Conservation (phyloP, 495 filamentous ascomycete species). For the Bacidia gigantensis region DNA sequence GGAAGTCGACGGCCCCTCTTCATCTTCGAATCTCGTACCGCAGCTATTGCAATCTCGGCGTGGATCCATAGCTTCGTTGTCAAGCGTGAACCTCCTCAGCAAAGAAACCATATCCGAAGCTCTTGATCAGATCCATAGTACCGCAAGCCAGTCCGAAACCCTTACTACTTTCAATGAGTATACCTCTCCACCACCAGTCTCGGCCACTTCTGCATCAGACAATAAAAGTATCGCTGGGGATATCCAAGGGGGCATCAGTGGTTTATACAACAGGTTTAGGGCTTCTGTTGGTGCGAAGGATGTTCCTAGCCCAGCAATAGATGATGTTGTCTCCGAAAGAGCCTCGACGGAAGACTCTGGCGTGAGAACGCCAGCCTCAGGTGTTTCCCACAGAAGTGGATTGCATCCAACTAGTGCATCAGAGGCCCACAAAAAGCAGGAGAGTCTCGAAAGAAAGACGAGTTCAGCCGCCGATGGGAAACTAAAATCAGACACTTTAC, state of each 20-base stretch:
- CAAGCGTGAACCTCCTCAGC: constrained; percentile 44
- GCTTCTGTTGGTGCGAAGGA: constrained; percentile 62
- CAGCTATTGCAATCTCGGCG: constrained; percentile 38
- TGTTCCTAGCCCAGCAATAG: constrained; percentile 28
- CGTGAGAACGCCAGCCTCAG: constrained; percentile 29
- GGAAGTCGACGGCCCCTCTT: constrained; percentile 28
- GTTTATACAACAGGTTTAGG: constrained; percentile 68
- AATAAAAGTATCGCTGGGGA: constrained; percentile 56
- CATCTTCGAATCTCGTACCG: constrained; percentile 31
- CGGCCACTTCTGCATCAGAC: constrained; percentile 39
- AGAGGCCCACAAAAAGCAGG: constrained; percentile 9
- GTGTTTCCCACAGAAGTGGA: constrained; percentile 5
- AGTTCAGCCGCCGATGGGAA: not conserved
- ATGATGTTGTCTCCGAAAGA: constrained; percentile 24
- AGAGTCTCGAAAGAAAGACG: not conserved
- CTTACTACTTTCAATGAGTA: constrained; percentile 87
- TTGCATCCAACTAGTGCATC: constrained; percentile 12
- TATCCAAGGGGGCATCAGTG: constrained; percentile 69
- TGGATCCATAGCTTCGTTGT: constrained; percentile 51
- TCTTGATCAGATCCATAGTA: constrained; percentile 72
- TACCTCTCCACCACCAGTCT: constrained; percentile 34
- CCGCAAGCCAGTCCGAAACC: constrained; percentile 63
- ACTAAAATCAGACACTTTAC: constrained; percentile 1
- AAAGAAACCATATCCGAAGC: constrained; percentile 56
- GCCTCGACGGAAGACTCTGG: constrained; percentile 25